Evolutionary conservation across 2,329 filamentous ascomycete genomes (phyloP), one percentile per base, ranked within the genome.

Genomic region (Xylaria arbuscula): DNA sequence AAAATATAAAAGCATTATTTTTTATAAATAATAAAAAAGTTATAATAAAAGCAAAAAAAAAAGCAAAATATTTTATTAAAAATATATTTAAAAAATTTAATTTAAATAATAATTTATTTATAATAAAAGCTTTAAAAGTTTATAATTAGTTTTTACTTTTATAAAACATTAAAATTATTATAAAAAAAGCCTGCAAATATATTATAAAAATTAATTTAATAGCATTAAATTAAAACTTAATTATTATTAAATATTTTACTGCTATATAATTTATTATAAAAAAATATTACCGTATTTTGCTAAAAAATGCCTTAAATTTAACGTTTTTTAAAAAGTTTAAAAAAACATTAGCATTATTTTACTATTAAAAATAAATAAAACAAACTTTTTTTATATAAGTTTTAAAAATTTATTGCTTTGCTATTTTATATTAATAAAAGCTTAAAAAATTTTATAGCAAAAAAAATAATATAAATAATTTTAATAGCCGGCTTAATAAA

Each of bases 181-280:
- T 66, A 61, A 66, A 66, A 61, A 63, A 66, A 60, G 28, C 5
- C 11, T n/a, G 28, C 3, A 57, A 42, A 22, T 64, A 64, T 58
- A 48, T 2, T 53, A 66, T 47, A 19, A 58, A 67, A 58, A 13
- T 62, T 10, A 56, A n/a, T 1, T 64, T 59, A 53, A 64, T 45
- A 36, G 22, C 53, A 53, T 28, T 53, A 34, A 51, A 45, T 17
- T 19, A 64, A 64, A 51, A 57, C 3, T 36, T 50, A 47, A 59
- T 59, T 59, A 53, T 53, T n/a, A 9, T 45, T 19, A 64, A 51
- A 51, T 56, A 63, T 63, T 57, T 63, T 32, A 9, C 17, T 17
- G 4, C 19, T n/a, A 17, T 47, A n/a, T 67, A 67, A 2, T 3
- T 57, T 22, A 36, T 13, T 17, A 53, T 51, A 36, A 50, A 50